Conservation (phyloP, 306 rosid species). For the Adenanthera pavonina region DNA sequence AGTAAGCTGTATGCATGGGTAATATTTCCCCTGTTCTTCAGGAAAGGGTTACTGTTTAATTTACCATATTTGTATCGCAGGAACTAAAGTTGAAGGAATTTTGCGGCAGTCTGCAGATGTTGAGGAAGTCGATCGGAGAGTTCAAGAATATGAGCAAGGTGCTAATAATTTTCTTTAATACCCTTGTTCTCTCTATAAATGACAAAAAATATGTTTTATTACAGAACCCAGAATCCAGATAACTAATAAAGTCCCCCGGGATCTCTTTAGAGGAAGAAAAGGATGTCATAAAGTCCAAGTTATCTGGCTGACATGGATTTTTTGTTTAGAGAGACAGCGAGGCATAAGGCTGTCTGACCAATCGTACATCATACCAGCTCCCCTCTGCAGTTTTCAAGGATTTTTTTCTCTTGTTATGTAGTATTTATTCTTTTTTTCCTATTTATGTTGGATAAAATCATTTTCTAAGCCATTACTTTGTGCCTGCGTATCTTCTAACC, state of each 20-base stretch:
- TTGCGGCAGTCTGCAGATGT: conserved; percentile 97
- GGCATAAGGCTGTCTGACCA: conserved; percentile 4
- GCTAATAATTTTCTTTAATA: conserved; percentile 28
- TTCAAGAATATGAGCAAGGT: conserved; percentile 98
- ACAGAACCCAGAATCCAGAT: background rate
- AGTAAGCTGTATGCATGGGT: background rate
- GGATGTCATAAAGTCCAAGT: background rate
- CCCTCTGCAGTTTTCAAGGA: background rate
- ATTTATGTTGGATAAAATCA: conserved; percentile 7
- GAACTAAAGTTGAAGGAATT: conserved; percentile 90
- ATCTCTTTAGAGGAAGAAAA: background rate
- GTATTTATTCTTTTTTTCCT: background rate
- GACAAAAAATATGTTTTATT: conserved; percentile 5
- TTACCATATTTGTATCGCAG: conserved; percentile 46
- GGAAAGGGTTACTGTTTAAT: conserved; percentile 28
- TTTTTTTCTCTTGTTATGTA: background rate
- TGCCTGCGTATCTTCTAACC: background rate
- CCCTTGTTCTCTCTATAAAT: conserved; percentile 10
- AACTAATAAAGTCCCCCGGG: background rate
- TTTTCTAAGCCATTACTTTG: background rate
- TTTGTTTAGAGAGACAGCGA: background rate
- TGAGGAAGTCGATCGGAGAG: conserved; percentile 95
- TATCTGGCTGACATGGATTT: background rate
- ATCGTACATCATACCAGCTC: background rate
- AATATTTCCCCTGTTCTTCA: conserved; percentile 9